phyloP scores from a whole-genome alignment of 2,329 filamentous ascomycete species.

The Sclerotinia trifoliorum region DNA sequence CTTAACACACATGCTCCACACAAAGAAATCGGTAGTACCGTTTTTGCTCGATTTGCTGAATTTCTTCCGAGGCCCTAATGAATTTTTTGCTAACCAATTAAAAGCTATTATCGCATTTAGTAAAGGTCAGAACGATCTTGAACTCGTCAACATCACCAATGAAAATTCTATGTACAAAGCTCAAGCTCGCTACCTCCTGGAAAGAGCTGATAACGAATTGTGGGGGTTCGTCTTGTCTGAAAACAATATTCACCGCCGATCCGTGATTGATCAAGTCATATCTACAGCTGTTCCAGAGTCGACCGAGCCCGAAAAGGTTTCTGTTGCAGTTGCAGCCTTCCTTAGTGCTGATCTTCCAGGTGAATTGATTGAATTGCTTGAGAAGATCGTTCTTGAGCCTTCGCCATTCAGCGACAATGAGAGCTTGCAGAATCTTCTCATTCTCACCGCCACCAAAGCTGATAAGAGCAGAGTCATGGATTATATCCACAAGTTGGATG shows the following conservation, averaged over 20 bases:
- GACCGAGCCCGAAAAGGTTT: conserved; percentile 90
- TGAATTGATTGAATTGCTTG: conserved; percentile 93
- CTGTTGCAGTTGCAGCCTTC: conserved; percentile 89
- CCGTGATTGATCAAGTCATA: conserved; percentile 93
- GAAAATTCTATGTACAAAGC: conserved; percentile 99
- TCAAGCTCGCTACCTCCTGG: conserved; percentile 92
- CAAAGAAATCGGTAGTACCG: not conserved
- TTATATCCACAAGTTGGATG: conserved; percentile 88
- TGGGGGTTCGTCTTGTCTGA: conserved; percentile 94
- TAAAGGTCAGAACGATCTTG: conserved; percentile 96
- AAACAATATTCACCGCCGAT: conserved; percentile 93
- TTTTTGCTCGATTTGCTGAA: not conserved
- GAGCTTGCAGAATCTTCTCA: conserved; percentile 91
- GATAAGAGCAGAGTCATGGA: conserved; percentile 94
- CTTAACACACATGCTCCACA: not conserved
- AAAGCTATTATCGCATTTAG: conserved; percentile 70
- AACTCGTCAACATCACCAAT: conserved; percentile 96
- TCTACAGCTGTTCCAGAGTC: conserved; percentile 92
- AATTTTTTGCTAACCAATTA: not conserved
- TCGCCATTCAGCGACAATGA: conserved; percentile 97
- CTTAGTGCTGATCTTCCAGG: conserved; percentile 85
- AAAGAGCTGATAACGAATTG: conserved; percentile 83
- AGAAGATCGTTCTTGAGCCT: conserved; percentile 99
- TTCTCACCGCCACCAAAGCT: conserved; percentile 94
- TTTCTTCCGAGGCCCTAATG: not conserved